Percentiles rank a stretch among this genome's conserved stretches.
phyloP scores from a whole-genome alignment of 2,329 filamentous ascomycete genomes.

The Cercospora sp. region DNA sequence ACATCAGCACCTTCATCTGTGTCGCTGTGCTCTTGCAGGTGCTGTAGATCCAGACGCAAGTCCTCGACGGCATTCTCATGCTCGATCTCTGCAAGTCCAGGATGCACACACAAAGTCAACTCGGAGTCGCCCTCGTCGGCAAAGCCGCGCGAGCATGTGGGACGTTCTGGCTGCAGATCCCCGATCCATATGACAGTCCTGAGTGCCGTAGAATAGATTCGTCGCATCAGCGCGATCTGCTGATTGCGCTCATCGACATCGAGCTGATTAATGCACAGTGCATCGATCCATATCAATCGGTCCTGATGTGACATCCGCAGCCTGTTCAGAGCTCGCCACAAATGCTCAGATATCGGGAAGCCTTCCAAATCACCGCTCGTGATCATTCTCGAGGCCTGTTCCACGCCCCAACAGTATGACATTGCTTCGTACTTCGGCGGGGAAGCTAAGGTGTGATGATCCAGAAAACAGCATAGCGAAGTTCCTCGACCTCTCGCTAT shows the following conservation, averaged over 20 bases:
- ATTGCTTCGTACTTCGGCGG: constrained; percentile 18
- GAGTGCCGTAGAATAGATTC: constrained; percentile 26
- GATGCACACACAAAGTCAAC: constrained; percentile 19
- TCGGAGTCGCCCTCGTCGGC: constrained; percentile 7
- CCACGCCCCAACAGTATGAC: constrained; percentile 23
- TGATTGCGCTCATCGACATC: constrained; percentile 25
- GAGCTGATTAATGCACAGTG: constrained; percentile 31
- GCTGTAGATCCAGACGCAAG: constrained; percentile 14
- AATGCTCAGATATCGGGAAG: constrained; percentile 18
- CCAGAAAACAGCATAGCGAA: constrained; percentile 13
- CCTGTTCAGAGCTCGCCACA: constrained; percentile 17
- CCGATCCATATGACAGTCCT: constrained; percentile 28
- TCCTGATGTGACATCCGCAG: constrained; percentile 8
- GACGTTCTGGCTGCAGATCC: constrained; percentile 6
- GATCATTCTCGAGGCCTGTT: constrained; percentile 4
- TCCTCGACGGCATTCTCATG: constrained; percentile 20
- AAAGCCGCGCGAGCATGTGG: constrained; percentile 13
- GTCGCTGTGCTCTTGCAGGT: constrained; percentile 8
- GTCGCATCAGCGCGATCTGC: constrained; percentile 29
- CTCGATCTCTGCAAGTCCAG: constrained; percentile 23
- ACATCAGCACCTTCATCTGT: constrained; percentile 12
- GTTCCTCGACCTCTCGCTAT: constrained; percentile 11
- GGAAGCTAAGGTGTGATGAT: constrained; percentile 1
- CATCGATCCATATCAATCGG: constrained; percentile 29
- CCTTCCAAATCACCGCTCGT: constrained; percentile 13